Percentiles rank a stretch among this genome's conserved stretches.
These are phyloP conservation scores for Prototheca wickerhamii DNA, from an alignment of 163 green algal genomes.

Conservation along the genomic window DNA sequence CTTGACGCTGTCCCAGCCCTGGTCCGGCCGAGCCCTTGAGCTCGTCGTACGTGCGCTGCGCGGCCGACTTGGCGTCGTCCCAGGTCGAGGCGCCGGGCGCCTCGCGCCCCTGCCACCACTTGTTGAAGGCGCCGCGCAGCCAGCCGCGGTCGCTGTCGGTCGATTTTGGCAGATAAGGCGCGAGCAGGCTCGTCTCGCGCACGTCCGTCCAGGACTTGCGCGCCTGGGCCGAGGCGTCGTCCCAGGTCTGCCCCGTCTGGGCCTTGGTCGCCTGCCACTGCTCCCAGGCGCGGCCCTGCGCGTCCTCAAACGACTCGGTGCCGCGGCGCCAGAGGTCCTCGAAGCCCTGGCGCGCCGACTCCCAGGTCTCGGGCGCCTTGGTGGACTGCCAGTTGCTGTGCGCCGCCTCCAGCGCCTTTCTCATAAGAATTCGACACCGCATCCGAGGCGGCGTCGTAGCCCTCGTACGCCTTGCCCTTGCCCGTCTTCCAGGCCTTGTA, in stretches of 20 bases:
- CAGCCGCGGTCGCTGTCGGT: not conserved
- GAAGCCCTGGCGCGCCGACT: conserved; percentile 10
- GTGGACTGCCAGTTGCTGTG: conserved; percentile 22
- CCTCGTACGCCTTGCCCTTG: conserved; percentile 3
- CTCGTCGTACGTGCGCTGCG: conserved; percentile 6
- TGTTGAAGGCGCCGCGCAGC: conserved; percentile 10
- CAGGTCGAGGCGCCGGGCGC: conserved; percentile 10
- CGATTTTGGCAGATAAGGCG: not conserved
- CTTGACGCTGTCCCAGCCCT: conserved; percentile 17
- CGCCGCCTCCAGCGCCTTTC: conserved; percentile 4
- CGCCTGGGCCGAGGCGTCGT: not conserved
- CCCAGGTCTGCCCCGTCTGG: conserved; percentile 19
- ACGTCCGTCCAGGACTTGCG: not conserved
- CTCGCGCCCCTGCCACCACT: conserved; percentile 15
- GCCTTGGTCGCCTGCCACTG: conserved; percentile 8
- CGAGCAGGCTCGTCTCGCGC: not conserved
- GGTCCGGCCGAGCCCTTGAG: not conserved
- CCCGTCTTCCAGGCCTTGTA: not conserved
- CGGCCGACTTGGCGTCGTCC: conserved; percentile 13
- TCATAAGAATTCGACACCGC: conserved; percentile 9
- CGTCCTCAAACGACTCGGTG: conserved; percentile 17
- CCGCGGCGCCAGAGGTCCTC: conserved; percentile 6
- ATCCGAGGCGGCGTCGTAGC: conserved; percentile 16
- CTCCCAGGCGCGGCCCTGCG: conserved; percentile 16
- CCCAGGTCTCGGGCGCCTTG: conserved; percentile 14